Conservation (phyloP, 139 green algal species). For the Coelastrella sp. region DNA sequence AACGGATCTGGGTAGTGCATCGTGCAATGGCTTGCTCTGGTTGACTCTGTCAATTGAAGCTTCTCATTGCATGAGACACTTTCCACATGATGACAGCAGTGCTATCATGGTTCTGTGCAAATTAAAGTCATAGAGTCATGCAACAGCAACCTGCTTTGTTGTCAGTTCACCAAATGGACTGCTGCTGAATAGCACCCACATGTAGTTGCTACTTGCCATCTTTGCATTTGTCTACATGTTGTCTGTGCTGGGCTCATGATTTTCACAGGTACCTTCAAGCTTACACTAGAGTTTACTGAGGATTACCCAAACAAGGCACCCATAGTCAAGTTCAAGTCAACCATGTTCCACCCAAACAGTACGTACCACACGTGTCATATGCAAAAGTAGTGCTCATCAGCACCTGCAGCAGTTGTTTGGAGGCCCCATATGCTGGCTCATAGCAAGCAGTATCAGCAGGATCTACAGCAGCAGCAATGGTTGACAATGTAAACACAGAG, state of each 20-base stretch:
- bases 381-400: neutral
- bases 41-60: too few species aligned
- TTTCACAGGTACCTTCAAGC: constrained; percentile 90
- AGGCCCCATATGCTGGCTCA: too few species aligned
- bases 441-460: neutral
- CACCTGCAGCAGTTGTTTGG: neutral
- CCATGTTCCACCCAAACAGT: constrained; percentile 98
- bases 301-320: constrained; percentile 99
- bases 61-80: too few species aligned
- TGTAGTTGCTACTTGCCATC: neutral
- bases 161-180: too few species aligned
- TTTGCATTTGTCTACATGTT: neutral
- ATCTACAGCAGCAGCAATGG: neutral
- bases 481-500: too few species aligned
- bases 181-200: neutral
- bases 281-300: constrained; percentile 96
- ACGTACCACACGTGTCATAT: constrained; percentile 55
- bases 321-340: constrained; percentile 93
- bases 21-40: too few species aligned
- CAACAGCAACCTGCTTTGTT: too few species aligned
- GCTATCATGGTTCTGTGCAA: too few species aligned
- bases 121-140: too few species aligned
- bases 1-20: too few species aligned
- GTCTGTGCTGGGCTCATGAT: neutral
- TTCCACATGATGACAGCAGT: too few species aligned